Conservation (phyloP, 441 rosid genomes). For the Pelargonium cotyledonis region DNA sequence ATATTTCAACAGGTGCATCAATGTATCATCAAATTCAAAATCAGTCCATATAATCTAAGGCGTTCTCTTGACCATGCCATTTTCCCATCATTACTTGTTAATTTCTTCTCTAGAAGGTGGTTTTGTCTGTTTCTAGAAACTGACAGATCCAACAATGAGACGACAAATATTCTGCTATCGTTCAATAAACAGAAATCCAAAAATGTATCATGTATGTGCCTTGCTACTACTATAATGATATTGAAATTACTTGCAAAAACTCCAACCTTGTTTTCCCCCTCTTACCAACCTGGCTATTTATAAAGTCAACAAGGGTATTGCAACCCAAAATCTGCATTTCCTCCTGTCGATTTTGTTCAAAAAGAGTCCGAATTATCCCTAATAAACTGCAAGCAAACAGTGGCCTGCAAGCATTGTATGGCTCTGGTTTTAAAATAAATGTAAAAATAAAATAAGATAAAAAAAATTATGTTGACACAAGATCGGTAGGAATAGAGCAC, state of each 20-base stretch:
- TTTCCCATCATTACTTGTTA: not conserved
- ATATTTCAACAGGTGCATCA: not conserved
- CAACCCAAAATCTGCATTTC: conserved; percentile 76
- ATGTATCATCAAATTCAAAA: not conserved
- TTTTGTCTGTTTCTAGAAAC: not conserved
- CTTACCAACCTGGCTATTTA: conserved; percentile 63
- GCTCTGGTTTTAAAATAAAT: not conserved
- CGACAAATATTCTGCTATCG: not conserved
- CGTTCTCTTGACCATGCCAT: not conserved
- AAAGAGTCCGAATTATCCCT: conserved; percentile 62
- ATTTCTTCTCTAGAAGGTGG: not conserved
- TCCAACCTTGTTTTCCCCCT: conserved; percentile 8
- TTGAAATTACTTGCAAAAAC: not conserved
- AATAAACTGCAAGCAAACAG: conserved; percentile 78
- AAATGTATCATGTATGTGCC: not conserved
- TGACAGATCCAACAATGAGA: not conserved
- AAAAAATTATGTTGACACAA: not conserved
- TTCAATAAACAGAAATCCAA: not conserved
- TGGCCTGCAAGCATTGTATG: conserved; percentile 50
- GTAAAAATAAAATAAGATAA: no score
- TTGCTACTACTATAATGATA: not conserved
- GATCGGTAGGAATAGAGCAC: not conserved
- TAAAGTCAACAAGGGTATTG: conserved; percentile 69
- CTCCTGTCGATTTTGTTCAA: conserved; percentile 68
- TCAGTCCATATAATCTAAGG: not conserved